These are phyloP conservation scores for Claviceps arundinis DNA, from an alignment of 2,329 filamentous ascomycete species.

Conservation along the genomic window DNA sequence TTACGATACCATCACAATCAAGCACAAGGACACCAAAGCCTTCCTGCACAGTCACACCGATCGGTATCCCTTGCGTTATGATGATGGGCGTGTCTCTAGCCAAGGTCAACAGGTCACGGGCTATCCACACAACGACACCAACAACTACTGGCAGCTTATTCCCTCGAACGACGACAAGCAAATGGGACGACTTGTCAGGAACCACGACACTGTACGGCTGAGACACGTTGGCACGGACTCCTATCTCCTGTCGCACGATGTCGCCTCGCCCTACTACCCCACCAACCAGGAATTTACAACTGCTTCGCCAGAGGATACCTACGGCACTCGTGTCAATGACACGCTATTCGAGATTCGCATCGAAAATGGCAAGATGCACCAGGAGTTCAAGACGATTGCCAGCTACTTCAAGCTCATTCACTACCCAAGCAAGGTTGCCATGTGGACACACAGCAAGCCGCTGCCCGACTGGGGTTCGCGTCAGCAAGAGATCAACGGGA, in stretches of 20 bases:
- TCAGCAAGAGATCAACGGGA: constrained; percentile 98
- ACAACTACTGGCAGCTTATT: constrained; percentile 95
- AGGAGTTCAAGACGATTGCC: constrained; percentile 81
- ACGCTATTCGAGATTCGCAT: constrained; percentile 88
- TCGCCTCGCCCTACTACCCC: constrained; percentile 88
- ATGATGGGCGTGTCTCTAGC: constrained; percentile 92
- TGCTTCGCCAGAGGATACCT: constrained; percentile 56
- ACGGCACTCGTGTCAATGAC: constrained; percentile 66
- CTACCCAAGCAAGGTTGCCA: constrained; percentile 86
- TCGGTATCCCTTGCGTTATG: constrained; percentile 83
- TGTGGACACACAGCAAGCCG: constrained; percentile 95
- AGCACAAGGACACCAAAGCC: constrained; percentile 94
- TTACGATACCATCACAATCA: constrained; percentile 74
- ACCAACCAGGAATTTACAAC: constrained; percentile 99
- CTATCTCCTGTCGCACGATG: constrained; percentile 83
- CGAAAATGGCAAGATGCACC: constrained; percentile 66
- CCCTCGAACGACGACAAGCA: constrained; percentile 50
- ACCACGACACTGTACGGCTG: constrained; percentile 76
- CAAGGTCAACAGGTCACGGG: constrained; percentile 97
- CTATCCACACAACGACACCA: constrained; percentile 96
- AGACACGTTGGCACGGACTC: constrained; percentile 78
- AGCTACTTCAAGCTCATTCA: constrained; percentile 95
- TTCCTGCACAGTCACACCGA: constrained; percentile 91
- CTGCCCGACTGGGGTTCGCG: constrained; percentile 97
- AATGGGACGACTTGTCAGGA: constrained; percentile 54